Percentiles rank a stretch among this genome's conserved stretches.
Conservation (phyloP, 495 filamentous ascomycete species). For the Neurospora sublineolata region DNA sequence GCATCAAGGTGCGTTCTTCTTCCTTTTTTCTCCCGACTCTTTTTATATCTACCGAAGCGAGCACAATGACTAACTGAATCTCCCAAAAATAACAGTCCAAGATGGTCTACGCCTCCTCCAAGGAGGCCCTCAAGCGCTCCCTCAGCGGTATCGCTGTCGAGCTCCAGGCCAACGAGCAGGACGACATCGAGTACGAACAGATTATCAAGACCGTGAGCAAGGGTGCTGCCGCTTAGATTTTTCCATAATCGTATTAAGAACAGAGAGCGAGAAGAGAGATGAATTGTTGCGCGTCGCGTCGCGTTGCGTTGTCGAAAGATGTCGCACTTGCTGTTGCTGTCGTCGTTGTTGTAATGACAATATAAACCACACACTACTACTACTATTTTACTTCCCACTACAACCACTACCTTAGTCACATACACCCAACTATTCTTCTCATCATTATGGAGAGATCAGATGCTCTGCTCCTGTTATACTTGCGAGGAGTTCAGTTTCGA, state of each 20-base stretch:
- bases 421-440: neutral
- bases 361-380: neutral
- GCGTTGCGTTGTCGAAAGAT: neutral
- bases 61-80: neutral
- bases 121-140: conserved; percentile 79
- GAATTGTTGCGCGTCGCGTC: neutral
- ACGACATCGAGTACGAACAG: conserved; percentile 77
- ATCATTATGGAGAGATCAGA: neutral
- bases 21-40: neutral
- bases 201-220: conserved; percentile 73
- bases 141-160: conserved; percentile 69
- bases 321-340: neutral
- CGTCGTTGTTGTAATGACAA: neutral
- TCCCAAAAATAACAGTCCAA: conserved; percentile 43
- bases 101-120: conserved; percentile 96
- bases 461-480: neutral
- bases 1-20: conserved; percentile 58
- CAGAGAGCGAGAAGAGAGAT: neutral
- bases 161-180: conserved; percentile 85
- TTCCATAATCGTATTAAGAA: neutral
- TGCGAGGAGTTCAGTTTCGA: neutral
- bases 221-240: conserved; percentile 39
- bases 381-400: neutral
- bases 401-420: neutral
- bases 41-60: neutral